A percentile compares a stretch with the other conserved stretches of the same genome.
These are phyloP conservation scores for baker's yeast (Saccharomyces cerevisiae) DNA, from an alignment of 805 yeast genomes.

Conservation along the genomic window DNA sequence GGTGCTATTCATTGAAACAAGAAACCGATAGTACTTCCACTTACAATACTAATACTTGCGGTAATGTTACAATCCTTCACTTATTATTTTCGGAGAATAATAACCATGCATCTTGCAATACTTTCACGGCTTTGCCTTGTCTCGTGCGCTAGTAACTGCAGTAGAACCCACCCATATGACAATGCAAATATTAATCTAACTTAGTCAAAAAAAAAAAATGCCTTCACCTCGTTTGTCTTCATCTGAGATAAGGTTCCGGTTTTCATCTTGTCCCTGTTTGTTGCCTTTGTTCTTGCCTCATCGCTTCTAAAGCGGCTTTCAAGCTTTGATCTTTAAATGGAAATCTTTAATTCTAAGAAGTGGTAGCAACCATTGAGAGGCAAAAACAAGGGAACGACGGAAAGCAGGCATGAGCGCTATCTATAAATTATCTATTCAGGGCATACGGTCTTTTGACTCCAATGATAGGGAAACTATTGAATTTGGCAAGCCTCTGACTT, in stretches of 20 bases:
- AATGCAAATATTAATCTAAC: not conserved
- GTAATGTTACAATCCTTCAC: no score
- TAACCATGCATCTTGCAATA: not conserved
- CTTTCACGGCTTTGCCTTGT: no score
- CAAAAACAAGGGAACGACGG: not conserved
- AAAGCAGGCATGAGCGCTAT: constrained; percentile 34
- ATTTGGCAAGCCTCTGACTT: constrained; percentile 82
- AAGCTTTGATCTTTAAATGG: not conserved
- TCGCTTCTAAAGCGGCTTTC: not conserved
- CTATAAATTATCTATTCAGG: constrained; percentile 64
- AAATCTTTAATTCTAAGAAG: not conserved
- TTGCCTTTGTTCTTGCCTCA: not conserved
- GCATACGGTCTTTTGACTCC: constrained; percentile 88
- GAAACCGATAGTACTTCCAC: not conserved
- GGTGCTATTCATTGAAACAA: no score
- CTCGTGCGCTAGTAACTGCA: not conserved
- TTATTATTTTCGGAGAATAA: not conserved
- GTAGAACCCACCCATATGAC: not conserved
- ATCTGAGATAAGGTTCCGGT: not conserved
- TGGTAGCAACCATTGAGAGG: not conserved
- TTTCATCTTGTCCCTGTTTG: not conserved
- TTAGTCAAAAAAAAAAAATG: not conserved
- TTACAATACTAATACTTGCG: not conserved
- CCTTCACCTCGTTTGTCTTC: not conserved
- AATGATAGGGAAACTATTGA: constrained; percentile 76